Base-by-base conservation (phyloP, 192 early-diverging fungal species). In the Backusella westeae region DNA sequence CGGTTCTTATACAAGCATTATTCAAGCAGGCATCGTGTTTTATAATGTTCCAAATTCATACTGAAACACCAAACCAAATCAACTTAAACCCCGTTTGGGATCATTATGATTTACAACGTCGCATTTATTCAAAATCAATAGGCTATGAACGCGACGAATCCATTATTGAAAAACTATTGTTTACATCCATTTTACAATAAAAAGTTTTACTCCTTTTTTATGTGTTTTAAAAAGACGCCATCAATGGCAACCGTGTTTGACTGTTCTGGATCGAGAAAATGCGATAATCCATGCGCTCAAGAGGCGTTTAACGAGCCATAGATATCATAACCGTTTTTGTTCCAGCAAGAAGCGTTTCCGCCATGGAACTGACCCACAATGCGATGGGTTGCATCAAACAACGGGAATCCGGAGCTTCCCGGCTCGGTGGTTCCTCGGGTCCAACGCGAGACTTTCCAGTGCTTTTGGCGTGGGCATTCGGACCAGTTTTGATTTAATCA, bases 281-380 rank as follows among this genome's bases (percentile, higher is more conserved):
- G 9, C 12, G 68, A 41, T 21, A 69, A 12, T 14, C 68, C 67
- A 41, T 21, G 34, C 9, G 34, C 5, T 67, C 74, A 86, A 4
- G 78, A 81, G 5, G 80, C 78, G 44, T 80, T 69, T 29, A 86
- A 65, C 0, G 75, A 78, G 6, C 85, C 85, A 59, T 86, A 86
- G 1, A 78, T 49, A 76, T 86, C 85, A 73, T 86, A 84, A 2
- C 85, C 85, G 8, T 36, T 69, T 34, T 86, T 68, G n/a, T 36
- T 70, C 74, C 72, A 84, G 32, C 85, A 86, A 38, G 78, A 80
- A 1, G 85, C 83, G 8, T 72, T 76, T 1, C 85, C 85, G 12
- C 85, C 85, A 76, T 86, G 85, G 36, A 86, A 49, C 12, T 86
- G 85, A 7, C 85, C 85, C 3, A 84, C 77, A 29, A 86, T 86